phyloP scores from a whole-genome alignment of 352 stramenopile species.

The Phytophthora lateralis region DNA sequence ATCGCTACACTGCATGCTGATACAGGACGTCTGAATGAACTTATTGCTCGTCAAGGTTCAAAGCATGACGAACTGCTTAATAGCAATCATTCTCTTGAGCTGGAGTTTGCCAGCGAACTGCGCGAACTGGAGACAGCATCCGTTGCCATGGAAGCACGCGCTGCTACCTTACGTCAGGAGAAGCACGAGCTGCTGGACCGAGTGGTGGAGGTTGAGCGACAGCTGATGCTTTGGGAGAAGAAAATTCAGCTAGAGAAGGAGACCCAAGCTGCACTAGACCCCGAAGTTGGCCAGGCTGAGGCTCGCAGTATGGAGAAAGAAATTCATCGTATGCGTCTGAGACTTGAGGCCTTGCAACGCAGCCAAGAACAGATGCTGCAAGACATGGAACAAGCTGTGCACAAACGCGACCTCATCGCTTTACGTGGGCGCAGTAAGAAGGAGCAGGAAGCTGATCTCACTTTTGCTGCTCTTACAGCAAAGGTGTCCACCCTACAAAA shows the following conservation, averaged over 20 bases:
- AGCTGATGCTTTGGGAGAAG: slow-evolving; percentile 96
- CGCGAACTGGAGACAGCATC: slow-evolving; percentile 89
- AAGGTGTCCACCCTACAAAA: slow-evolving; percentile 85
- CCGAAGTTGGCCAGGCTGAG: slow-evolving; percentile 91
- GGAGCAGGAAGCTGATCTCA: slow-evolving; percentile 73
- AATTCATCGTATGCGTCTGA: slow-evolving; percentile 95
- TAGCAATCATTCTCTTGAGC: slow-evolving; percentile 88
- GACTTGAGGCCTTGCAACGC: slow-evolving; percentile 89
- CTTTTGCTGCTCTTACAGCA: slow-evolving; percentile 83
- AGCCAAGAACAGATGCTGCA: slow-evolving; percentile 94
- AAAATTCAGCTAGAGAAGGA: slow-evolving; percentile 97
- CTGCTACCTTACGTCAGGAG: slow-evolving; percentile 71
- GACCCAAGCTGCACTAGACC: slow-evolving; percentile 93
- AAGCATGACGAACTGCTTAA: slow-evolving; percentile 84
- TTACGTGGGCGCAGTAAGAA: slow-evolving; percentile 87
- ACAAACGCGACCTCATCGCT: slow-evolving; percentile 93
- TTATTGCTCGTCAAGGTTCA: slow-evolving; percentile 90
- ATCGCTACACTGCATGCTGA: slow-evolving; percentile 91
- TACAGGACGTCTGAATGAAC: slow-evolving; percentile 92
- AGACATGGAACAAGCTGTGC: slow-evolving; percentile 94
- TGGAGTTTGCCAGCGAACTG: slow-evolving; percentile 92
- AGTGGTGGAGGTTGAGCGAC: slow-evolving; percentile 92
- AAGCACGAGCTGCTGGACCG: slow-evolving; percentile 90
- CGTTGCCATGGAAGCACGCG: slow-evolving; percentile 76
- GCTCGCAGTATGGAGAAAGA: slow-evolving; percentile 94